A percentile compares a stretch with the other conserved stretches of the same genome.
Conservation (phyloP, 139 green algal genomes). For the Chlamydomonas urium region DNA sequence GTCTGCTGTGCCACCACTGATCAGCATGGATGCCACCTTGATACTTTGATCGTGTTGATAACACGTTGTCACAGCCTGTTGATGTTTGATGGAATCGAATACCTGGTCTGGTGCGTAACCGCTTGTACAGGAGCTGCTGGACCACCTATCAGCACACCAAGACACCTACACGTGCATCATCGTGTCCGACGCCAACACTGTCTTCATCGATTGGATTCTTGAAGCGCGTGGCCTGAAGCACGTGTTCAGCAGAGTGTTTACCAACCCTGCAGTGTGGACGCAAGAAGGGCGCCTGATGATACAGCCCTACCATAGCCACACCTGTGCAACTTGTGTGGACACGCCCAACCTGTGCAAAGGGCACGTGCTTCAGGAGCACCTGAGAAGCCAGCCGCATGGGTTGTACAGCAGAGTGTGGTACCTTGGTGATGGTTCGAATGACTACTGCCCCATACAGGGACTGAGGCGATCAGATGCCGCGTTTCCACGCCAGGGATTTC, state of each 20-base stretch:
- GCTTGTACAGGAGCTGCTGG: constrained; percentile 3
- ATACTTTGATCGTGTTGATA: too few relatives aligned
- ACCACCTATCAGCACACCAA: not conserved
- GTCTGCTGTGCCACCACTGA: too few relatives aligned
- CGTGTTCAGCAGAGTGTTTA: constrained; percentile 30
- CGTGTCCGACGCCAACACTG: constrained; percentile 38
- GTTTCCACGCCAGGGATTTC: constrained; percentile 28
- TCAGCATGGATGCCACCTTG: too few relatives aligned
- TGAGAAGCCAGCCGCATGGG: not conserved
- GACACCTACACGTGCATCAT: constrained; percentile 18
- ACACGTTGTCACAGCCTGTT: too few relatives aligned
- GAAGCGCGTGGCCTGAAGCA: not conserved
- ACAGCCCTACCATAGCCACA: not conserved
- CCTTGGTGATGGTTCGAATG: constrained; percentile 31
- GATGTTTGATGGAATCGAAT: too few relatives aligned
- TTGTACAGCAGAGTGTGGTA: constrained; percentile 20
- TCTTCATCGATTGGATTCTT: constrained; percentile 47
- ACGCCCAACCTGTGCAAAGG: constrained; percentile 45
- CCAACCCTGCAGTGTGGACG: constrained; percentile 23
- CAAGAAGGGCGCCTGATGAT: not conserved
- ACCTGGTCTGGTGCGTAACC: not conserved
- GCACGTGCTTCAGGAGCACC: not conserved
- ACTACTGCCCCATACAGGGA: constrained; percentile 29
- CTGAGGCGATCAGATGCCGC: constrained; percentile 18
- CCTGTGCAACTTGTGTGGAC: constrained; percentile 3